Conservation (phyloP, 345 rosid species). For the Raphanus sativus region DNA sequence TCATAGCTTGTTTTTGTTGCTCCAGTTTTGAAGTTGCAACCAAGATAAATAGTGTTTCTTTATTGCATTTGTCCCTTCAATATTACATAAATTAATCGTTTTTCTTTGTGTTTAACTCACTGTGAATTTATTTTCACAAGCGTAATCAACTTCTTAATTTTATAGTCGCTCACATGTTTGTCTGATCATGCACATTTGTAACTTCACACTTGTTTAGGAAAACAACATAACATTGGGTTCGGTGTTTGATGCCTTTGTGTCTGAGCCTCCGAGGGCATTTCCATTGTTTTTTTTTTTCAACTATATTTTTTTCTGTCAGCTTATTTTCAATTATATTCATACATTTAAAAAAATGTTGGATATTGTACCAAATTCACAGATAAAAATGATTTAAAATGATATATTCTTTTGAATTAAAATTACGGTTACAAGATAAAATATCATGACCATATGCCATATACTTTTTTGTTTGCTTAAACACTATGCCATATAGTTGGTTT, state of each 20-base stretch:
- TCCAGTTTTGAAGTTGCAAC: not conserved
- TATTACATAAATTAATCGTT: too few relatives aligned
- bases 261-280: not conserved
- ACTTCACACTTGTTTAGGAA: not conserved
- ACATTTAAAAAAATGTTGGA: not conserved
- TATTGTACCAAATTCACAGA: not conserved
- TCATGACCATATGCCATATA: not conserved
- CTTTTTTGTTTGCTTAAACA: not conserved
- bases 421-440: not conserved
- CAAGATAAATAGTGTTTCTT: not conserved
- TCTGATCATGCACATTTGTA: not conserved
- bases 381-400: not conserved
- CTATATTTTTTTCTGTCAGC: not conserved
- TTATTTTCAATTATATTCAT: too few relatives aligned
- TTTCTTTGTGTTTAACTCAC: too few relatives aligned
- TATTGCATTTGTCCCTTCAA: not conserved
- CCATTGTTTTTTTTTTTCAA: not conserved
- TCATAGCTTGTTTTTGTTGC: not conserved
- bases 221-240: not conserved
- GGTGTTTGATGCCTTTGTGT: not conserved
- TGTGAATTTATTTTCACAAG: too few relatives aligned
- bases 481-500: not conserved
- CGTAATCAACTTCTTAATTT: too few relatives aligned
- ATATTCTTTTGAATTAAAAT: too few relatives aligned
- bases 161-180: too few relatives aligned